Conservation (phyloP, 75 land plant species). For the Larix kaempferi region DNA sequence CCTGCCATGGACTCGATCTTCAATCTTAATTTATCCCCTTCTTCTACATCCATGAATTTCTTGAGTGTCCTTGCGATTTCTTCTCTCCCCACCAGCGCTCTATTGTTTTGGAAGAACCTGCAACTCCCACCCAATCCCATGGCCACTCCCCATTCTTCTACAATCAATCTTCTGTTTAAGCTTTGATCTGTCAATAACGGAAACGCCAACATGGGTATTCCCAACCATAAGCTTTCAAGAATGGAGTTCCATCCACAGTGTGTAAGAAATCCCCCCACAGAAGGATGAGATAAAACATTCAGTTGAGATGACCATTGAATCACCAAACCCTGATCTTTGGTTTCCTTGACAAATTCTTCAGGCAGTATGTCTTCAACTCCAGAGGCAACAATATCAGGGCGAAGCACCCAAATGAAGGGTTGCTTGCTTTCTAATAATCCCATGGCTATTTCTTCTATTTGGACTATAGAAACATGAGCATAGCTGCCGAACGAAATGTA, state of each 20-base stretch:
- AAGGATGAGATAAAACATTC: conserved; percentile 34
- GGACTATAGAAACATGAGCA: conserved; percentile 23
- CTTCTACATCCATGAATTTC: neutral
- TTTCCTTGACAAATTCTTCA: conserved; percentile 26
- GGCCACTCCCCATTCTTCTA: conserved; percentile 44
- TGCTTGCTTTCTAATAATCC: conserved; percentile 31
- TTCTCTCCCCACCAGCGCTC: too few species aligned
- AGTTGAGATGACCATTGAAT: conserved; percentile 41
- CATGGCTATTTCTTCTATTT: conserved; percentile 33
- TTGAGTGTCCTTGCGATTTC: neutral
- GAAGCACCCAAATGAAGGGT: conserved; percentile 50
- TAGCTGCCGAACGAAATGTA: conserved; percentile 62
- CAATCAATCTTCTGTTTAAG: conserved; percentile 43
- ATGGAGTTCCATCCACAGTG: conserved; percentile 78
- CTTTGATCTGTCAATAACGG: conserved; percentile 55
- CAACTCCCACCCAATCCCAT: conserved; percentile 13
- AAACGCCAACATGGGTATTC: conserved; percentile 53
- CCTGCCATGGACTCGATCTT: neutral
- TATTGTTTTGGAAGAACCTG: too few species aligned
- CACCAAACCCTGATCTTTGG: conserved; percentile 30
- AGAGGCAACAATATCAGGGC: conserved; percentile 40
- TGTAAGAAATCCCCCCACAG: conserved; percentile 50
- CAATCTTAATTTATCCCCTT: neutral
- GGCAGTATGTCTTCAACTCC: conserved; percentile 32
- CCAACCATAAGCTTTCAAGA: conserved; percentile 50